Conservation (phyloP, 441 rosid genomes). For the Melianthus villosus region DNA sequence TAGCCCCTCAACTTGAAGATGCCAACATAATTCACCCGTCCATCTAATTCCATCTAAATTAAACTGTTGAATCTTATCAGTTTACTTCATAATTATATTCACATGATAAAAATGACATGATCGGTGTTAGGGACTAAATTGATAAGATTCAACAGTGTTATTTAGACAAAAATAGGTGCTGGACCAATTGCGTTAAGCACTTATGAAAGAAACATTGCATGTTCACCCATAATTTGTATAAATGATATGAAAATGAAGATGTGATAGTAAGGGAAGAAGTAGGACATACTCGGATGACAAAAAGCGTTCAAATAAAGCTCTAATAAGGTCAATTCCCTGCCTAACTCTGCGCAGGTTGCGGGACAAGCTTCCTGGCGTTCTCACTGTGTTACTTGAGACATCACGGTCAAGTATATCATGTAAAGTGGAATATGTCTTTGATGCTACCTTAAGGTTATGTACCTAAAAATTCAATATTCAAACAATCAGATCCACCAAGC, state of each 20-base stretch:
- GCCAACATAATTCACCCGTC: no score
- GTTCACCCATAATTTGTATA: not conserved
- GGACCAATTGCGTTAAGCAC: no score
- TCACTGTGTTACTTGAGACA: slow-evolving; percentile 40
- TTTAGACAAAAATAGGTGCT: no score
- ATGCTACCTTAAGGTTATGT: slow-evolving; percentile 48
- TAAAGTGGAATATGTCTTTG: slow-evolving; percentile 32
- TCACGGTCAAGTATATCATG: slow-evolving; percentile 45
- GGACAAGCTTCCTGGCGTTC: slow-evolving; percentile 56
- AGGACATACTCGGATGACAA: slow-evolving; percentile 32
- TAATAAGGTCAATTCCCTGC: slow-evolving; percentile 82
- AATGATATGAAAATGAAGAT: not conserved
- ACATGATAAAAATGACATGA: no score
- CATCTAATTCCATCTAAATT: no score
- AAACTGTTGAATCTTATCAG: no score
- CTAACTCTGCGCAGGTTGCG: slow-evolving; percentile 76
- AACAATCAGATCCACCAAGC: not conserved
- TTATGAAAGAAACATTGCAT: not conserved
- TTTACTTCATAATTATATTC: no score
- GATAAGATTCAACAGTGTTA: no score
- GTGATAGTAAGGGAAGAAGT: not conserved
- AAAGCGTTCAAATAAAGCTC: slow-evolving; percentile 67
- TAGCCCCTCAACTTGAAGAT: no score
- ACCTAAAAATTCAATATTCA: slow-evolving; percentile 40
- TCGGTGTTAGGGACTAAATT: no score